Evolutionary conservation across 495 filamentous ascomycete genomes (phyloP), one percentile per base, ranked within the genome.

Genomic region (Corynascus novoguineensis): DNA sequence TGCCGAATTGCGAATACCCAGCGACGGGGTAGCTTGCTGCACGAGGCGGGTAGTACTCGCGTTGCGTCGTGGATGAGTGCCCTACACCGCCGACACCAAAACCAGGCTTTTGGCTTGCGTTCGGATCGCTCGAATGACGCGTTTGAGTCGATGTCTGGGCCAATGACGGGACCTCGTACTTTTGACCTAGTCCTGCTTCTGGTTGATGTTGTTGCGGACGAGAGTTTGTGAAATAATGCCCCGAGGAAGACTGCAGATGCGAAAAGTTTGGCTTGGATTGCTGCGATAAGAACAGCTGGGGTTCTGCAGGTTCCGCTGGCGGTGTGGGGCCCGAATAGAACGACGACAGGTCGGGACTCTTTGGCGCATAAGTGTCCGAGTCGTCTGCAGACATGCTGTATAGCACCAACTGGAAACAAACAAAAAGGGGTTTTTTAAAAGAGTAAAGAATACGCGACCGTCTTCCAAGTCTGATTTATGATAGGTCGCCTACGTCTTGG

Each of bases 321-420:
- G 64, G 45, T 35, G 63, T 65, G 64, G 66, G 60, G 61, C 57
- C 60, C 44, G 76, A 69, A 55, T 76, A 74, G 54, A 81, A 78
- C 49, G 72, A 74, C 25, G 78, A 79, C 55, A 82, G 72, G 65
- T 81, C 79, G 59, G 79, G 79, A 53, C 77, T 80, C 69, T 75
- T 78, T 59, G 79, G 79, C 60, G 77, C 78, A 69, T 81, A 82
- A 49, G 69, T 66, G 59, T 63, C 72, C 45, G 69, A 66, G 59
- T 64, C 72, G 58, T 71, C 74, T 55, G 62, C 70, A 40, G 74
- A 73, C 75, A 77, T 79, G 19, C 12, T 14, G 3, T 19, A n/a
- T 7, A 6, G 5, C 15, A 17, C 44, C 44, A 50, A 54, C 56
- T 34, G 42, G 55, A 61, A 64, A 34, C 49, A 62, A 68, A 66